Conservation (phyloP, 495 filamentous ascomycete genomes). For the Eremomyces bilateralis region DNA sequence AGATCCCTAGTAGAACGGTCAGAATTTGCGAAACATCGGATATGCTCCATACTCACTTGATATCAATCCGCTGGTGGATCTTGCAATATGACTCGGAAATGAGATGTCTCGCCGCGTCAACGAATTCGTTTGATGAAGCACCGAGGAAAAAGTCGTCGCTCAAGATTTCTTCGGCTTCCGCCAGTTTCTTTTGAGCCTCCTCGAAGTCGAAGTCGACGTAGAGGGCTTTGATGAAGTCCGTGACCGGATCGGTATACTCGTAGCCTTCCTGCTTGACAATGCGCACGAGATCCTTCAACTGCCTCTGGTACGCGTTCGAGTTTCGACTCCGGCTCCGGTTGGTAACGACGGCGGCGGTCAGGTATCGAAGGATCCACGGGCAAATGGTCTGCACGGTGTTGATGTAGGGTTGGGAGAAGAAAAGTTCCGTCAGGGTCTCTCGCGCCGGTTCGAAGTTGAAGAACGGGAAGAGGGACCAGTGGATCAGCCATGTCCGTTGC, state of each 20-base stretch:
- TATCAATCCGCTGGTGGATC: conserved; percentile 95
- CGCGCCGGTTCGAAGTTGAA: conserved; percentile 91
- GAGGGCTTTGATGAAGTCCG: conserved; percentile 85
- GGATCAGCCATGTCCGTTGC: conserved; percentile 89
- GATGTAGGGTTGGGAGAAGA: conserved; percentile 91
- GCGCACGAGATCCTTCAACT: conserved; percentile 87
- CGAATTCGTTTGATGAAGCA: conserved; percentile 64
- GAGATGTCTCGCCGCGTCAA: conserved; percentile 82
- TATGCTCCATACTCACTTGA: conserved; percentile 53
- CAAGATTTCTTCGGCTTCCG: conserved; percentile 76
- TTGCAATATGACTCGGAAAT: conserved; percentile 99
- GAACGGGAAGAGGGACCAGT: conserved; percentile 97
- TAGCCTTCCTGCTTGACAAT: conserved; percentile 91
- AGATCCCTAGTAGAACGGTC: conserved; percentile 46
- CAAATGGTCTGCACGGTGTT: conserved; percentile 97
- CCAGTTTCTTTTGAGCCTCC: conserved; percentile 83
- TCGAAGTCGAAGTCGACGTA: conserved; percentile 98
- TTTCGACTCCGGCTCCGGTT: conserved; percentile 70
- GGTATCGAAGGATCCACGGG: conserved; percentile 90
- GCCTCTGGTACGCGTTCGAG: conserved; percentile 78
- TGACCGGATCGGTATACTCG: conserved; percentile 91
- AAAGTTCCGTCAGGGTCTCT: conserved; percentile 76
- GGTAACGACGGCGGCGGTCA: conserved; percentile 88
- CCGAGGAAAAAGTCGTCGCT: conserved; percentile 91
- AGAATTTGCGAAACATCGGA: too few species aligned